Conservation (phyloP, 106 monocot genomes). For the Dendrobium nobile region DNA sequence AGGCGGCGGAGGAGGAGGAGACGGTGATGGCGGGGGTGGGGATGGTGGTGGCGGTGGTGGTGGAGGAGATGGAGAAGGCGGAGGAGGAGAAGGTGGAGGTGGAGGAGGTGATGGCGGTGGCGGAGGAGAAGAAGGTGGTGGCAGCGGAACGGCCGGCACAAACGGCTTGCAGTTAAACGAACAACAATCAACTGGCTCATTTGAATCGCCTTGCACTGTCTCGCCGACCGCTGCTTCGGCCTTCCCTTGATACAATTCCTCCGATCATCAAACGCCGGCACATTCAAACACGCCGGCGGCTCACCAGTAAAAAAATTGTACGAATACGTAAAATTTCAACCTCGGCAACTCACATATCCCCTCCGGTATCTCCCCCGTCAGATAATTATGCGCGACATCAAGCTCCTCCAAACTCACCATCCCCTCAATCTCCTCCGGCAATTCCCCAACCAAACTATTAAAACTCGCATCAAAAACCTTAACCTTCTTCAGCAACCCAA, state of each 20-base stretch:
- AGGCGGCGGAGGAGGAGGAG: neutral
- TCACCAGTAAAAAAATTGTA: conserved; percentile 66
- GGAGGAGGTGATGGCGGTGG: neutral
- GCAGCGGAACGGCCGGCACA: neutral
- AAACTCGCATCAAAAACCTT: conserved; percentile 69
- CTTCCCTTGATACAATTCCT: conserved; percentile 44
- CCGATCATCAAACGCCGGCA: conserved; percentile 32
- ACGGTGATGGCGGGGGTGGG: neutral
- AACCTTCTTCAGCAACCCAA: conserved; percentile 43
- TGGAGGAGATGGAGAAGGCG: neutral
- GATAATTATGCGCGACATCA: conserved; percentile 54
- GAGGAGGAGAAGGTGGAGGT: neutral
- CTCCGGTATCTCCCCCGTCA: conserved; percentile 54
- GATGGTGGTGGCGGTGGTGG: neutral
- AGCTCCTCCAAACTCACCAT: conserved; percentile 59
- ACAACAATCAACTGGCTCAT: conserved; percentile 29
- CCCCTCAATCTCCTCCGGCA: conserved; percentile 53
- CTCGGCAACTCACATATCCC: conserved; percentile 47
- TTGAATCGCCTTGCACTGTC: conserved; percentile 39
- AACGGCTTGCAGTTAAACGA: neutral
- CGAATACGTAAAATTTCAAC: conserved; percentile 63
- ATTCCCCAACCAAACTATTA: conserved; percentile 39
- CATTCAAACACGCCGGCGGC: conserved; percentile 35
- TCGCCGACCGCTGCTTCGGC: conserved; percentile 37
- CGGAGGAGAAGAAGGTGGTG: neutral